A percentile compares a stretch with the other conserved stretches of the same genome.
Evolutionary conservation across 176 grass and related monocot genomes (phyloP).

Genomic region (Chrysopogon serrulatus): DNA sequence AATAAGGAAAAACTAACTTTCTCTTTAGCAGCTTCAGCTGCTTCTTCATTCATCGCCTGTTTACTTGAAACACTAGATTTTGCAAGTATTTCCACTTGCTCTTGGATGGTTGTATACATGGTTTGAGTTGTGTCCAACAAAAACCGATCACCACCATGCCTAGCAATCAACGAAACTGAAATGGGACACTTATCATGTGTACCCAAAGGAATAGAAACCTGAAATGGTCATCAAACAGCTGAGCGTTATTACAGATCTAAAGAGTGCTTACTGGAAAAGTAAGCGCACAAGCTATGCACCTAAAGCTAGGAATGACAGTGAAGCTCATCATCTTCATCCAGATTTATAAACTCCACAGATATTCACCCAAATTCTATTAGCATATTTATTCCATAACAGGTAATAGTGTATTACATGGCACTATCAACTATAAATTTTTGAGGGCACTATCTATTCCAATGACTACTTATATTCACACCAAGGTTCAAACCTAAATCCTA

Average conservation of each 20-base stretch:
- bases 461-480: not conserved
- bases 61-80: constrained; percentile 77
- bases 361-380: not conserved
- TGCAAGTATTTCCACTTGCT: constrained; percentile 56
- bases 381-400: not conserved
- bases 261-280: not conserved
- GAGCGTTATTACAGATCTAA: not conserved
- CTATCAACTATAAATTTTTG: not conserved
- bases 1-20: constrained; percentile 49
- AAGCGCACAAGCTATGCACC: not conserved
- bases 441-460: not conserved
- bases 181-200: constrained; percentile 78
- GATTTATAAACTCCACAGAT: not conserved
- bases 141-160: constrained; percentile 71
- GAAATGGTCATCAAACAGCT: constrained; percentile 24
- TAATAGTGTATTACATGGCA: not conserved
- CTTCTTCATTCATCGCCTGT: constrained; percentile 73
- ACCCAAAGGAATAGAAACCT: constrained; percentile 78
- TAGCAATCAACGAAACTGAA: constrained; percentile 90
- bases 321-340: not conserved
- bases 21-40: constrained; percentile 93
- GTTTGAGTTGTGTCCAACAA: constrained; percentile 76
- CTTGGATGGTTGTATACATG: constrained; percentile 73
- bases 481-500: not conserved
- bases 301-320: not conserved